A percentile compares a stretch with the other conserved stretches of the same genome.
These are phyloP conservation scores for Colletotrichum australisinense DNA, from an alignment of 2,329 filamentous ascomycete genomes.

Conservation along the genomic window DNA sequence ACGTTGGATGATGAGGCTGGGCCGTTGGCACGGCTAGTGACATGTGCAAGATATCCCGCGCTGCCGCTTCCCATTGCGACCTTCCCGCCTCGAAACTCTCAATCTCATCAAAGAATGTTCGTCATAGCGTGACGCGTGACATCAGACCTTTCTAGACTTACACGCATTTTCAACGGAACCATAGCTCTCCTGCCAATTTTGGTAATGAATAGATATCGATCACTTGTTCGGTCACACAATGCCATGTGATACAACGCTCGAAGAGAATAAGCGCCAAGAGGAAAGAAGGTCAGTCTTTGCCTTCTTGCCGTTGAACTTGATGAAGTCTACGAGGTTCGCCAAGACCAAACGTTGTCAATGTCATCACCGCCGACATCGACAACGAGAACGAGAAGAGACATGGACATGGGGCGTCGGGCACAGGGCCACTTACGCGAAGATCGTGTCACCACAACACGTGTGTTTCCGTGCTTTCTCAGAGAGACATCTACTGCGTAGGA, in stretches of 20 bases:
- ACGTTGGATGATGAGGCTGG: no score
- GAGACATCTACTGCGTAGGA: no score
- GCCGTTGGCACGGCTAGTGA: no score
- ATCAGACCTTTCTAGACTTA: not conserved
- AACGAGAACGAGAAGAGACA: not conserved
- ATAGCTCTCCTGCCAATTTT: no score
- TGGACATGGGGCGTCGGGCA: not conserved
- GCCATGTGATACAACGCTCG: not conserved
- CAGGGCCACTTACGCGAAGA: not conserved
- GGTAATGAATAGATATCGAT: no score
- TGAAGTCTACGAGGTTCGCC: not conserved
- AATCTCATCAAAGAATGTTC: no score
- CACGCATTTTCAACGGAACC: no score
- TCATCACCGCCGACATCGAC: not conserved
- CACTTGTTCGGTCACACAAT: not conserved
- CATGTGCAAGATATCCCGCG: not conserved
- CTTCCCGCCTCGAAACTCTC: constrained; percentile 12
- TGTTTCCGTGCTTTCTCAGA: no score
- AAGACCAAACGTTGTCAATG: not conserved
- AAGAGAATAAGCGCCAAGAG: not conserved
- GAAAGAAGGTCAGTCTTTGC: not conserved
- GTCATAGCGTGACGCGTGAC: no score
- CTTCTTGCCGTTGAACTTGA: not conserved
- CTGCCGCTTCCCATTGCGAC: not conserved
- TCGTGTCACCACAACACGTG: not conserved